Percentiles rank a stretch among this genome's conserved stretches.
phyloP scores from a whole-genome alignment of 805 yeast genomes.

The Hanseniaspora valbyensis region DNA sequence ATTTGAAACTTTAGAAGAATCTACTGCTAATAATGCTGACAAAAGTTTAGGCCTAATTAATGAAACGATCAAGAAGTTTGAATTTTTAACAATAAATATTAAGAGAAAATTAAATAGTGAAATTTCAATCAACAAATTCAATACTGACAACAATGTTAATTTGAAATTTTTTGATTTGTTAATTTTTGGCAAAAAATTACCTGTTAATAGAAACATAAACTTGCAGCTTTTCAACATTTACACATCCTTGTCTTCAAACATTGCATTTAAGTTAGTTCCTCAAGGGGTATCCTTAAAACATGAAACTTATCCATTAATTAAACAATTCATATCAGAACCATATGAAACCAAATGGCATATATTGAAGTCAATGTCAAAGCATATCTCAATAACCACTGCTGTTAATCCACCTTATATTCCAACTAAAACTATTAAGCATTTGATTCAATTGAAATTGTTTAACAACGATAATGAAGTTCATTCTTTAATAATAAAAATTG shows the following conservation, averaged over 20 bases:
- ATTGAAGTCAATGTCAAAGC: conserved; percentile 2
- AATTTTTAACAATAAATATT: conserved; percentile 33
- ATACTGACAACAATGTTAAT: conserved; percentile 4
- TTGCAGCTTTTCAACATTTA: conserved; percentile 7
- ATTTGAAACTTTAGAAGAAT: conserved; percentile 18
- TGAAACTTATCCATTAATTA: conserved; percentile 51
- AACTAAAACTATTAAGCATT: conserved; percentile 38
- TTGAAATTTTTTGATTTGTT: not conserved
- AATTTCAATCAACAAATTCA: conserved; percentile 18
- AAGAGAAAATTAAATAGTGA: conserved; percentile 23
- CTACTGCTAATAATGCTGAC: conserved; percentile 17
- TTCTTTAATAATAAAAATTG: conserved; percentile 19
- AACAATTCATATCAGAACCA: conserved; percentile 56
- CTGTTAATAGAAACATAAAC: conserved; percentile 16
- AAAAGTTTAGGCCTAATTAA: not conserved
- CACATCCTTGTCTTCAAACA: conserved; percentile 1
- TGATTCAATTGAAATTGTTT: conserved; percentile 36
- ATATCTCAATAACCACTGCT: conserved; percentile 22
- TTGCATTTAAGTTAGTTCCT: conserved; percentile 6
- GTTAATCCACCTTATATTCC: conserved; percentile 7
- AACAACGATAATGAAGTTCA: conserved; percentile 22
- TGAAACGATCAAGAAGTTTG: conserved; percentile 13
- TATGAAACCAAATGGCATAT: conserved; percentile 70
- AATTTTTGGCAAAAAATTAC: conserved; percentile 12
- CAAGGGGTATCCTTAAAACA: no score